Percentiles rank a stretch among this genome's conserved stretches.
Evolutionary conservation across 805 yeast genomes (phyloP).

Genomic region (Tetrapisispora iriomotensis): DNA sequence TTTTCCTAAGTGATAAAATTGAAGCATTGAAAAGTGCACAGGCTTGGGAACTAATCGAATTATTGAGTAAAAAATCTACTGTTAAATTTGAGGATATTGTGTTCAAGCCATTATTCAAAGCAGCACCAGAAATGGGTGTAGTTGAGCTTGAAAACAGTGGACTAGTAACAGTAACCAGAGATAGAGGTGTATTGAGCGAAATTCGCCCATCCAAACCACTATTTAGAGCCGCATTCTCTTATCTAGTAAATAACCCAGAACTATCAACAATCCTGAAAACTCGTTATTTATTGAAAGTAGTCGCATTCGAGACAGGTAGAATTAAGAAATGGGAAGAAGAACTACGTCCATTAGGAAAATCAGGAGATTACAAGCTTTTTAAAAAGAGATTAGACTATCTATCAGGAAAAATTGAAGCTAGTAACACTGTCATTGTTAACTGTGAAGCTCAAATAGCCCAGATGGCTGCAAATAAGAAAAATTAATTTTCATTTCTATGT

Average conservation of each 20-base stretch:
- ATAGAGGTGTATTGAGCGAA: slow-evolving; percentile 60
- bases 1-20: slow-evolving; percentile 44
- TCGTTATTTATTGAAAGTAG: slow-evolving; percentile 43
- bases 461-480: slow-evolving; percentile 16
- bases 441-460: slow-evolving; percentile 38
- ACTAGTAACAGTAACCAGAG: slow-evolving; percentile 58
- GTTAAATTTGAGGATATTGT: slow-evolving; percentile 44
- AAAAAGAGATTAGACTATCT: slow-evolving; percentile 56
- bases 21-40: slow-evolving; percentile 65
- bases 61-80: slow-evolving; percentile 41
- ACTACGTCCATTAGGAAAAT: slow-evolving; percentile 44
- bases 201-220: slow-evolving; percentile 79
- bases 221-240: slow-evolving; percentile 66
- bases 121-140: slow-evolving; percentile 46
- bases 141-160: slow-evolving; percentile 72
- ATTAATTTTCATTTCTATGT: not conserved
- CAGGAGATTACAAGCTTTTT: slow-evolving; percentile 45
- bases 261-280: slow-evolving; percentile 56
- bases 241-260: slow-evolving; percentile 47
- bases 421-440: slow-evolving; percentile 42
- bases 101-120: slow-evolving; percentile 49
- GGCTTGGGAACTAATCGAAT: slow-evolving; percentile 74
- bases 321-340: slow-evolving; percentile 65
- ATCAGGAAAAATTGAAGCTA: slow-evolving; percentile 52
- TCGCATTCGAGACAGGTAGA: slow-evolving; percentile 50